Evolutionary conservation across 441 rosid species (phyloP).

Genomic region (Jatropha multifida): DNA sequence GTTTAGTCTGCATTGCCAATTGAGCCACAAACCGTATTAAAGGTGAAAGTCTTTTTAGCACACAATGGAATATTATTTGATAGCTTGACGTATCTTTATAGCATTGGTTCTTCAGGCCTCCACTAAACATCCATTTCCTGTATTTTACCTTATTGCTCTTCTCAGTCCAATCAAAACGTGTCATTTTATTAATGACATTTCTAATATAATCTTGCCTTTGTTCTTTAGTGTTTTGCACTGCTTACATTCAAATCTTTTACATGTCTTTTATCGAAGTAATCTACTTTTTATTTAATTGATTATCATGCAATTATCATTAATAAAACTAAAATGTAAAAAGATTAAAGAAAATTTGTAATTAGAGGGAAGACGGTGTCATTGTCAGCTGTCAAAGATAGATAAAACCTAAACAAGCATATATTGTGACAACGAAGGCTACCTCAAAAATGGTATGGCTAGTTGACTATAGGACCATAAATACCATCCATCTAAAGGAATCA

Average conservation of each 20-base stretch:
- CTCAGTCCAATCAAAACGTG: neutral
- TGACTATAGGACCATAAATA: slow-evolving; percentile 15
- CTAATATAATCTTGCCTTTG: too few species aligned
- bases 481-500: neutral
- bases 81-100: neutral
- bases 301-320: too few species aligned
- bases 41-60: neutral
- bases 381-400: neutral
- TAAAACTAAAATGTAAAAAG: too few species aligned
- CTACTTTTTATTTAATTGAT: too few species aligned
- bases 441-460: slow-evolving; percentile 13
- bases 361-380: neutral
- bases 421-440: slow-evolving; percentile 3
- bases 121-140: neutral
- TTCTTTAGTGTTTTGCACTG: too few species aligned
- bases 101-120: slow-evolving; percentile 5
- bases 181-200: neutral
- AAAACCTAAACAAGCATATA: neutral
- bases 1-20: too few species aligned
- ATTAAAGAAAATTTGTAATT: neutral
- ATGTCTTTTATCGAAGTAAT: too few species aligned
- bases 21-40: too few species aligned
- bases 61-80: slow-evolving; percentile 11
- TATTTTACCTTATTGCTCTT: neutral
- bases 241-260: too few species aligned